phyloP scores from a whole-genome alignment of 257 asterid genomes.

The Rubia yunnanensis region DNA sequence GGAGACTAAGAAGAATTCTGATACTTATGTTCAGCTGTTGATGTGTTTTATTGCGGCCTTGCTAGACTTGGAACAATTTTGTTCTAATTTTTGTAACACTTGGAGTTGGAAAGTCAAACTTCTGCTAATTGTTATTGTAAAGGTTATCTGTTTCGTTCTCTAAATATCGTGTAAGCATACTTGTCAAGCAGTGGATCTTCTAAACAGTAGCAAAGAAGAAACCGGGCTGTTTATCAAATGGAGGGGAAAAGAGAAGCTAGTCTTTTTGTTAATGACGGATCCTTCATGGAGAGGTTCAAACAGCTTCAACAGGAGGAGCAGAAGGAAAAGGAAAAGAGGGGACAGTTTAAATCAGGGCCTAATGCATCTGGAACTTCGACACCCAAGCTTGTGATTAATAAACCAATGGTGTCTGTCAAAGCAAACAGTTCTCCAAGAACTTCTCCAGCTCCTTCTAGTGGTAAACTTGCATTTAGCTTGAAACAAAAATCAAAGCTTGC shows the following conservation, averaged over 20 bases:
- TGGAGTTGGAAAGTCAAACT: conserved; percentile 5
- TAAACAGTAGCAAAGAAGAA: conserved; percentile 26
- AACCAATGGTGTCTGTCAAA: conserved; percentile 36
- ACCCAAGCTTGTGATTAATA: conserved; percentile 60
- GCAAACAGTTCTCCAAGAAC: conserved; percentile 31
- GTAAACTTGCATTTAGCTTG: conserved; percentile 92
- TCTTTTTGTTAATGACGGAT: conserved; percentile 86
- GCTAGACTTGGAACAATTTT: background rate
- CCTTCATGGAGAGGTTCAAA: conserved; percentile 95
- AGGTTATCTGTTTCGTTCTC: conserved; percentile 24
- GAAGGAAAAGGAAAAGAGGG: conserved; percentile 35
- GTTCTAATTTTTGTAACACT: background rate
- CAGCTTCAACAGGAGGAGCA: conserved; percentile 69
- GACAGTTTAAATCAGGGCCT: conserved; percentile 36
- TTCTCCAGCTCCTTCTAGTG: conserved; percentile 40
- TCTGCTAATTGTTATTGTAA: conserved; percentile 10
- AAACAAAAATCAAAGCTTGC: conserved; percentile 74
- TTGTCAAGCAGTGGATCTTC: conserved; percentile 54
- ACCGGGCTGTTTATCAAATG: conserved; percentile 43
- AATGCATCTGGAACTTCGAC: conserved; percentile 37
- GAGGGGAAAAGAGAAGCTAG: conserved; percentile 54
- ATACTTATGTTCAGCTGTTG: background rate
- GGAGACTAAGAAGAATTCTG: background rate
- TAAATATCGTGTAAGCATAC: conserved; percentile 61
- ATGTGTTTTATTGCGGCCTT: background rate